Base-by-base conservation (phyloP, 345 rosid genomes). In the Gossypium anomalum region DNA sequence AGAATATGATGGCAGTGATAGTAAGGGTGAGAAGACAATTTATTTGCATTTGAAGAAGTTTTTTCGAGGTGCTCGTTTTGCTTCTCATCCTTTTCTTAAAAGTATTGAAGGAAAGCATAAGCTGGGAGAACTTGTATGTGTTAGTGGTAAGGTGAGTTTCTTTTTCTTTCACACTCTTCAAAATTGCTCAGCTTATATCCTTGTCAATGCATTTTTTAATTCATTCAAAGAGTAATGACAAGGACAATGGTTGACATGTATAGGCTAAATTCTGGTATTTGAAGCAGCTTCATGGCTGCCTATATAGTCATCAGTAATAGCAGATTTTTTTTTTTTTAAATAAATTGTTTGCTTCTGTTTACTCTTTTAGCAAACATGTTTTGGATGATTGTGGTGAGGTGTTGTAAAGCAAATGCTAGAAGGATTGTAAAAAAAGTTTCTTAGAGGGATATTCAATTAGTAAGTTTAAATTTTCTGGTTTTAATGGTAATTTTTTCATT, bases 21-120 rank as follows among this genome's bases (percentile, higher is more conserved):
- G 41, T 9, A 29, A 70, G 66, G 80, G 62, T 73, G 83, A 77
- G 67, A 89, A 77, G 85, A 80, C 73, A 61, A 85, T 95, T 70
- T 88, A 83, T 84, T 81, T 93, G 83, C 99, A 93, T 86, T 85
- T 94, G 61, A 94, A 93, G 87, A 93, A 86, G 76, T 94, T 81
- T 81, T 95, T 91, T 51, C 83, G 96, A 47, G 99, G 99, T 59
- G 61, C 90, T 75, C 98, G 93, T 76, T 95, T 88, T 79, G 77
- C 97, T 22, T 78, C 78, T 85, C 85, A 73, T 65, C 84, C 90
- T 83, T 93, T 95, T 87, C 92, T 95, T 67, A 84, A 74, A 83
- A 76, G 81, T 72, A 78, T 93, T 72, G 80, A 88, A 82, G 88
- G 65, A 77, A 91, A 88, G 80, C 85, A 91, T 80, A 80, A 78